Conservation (phyloP, 306 rosid species). For the Medicago truncatula region MtrunA17r5.0-ANR NC_053045.1:36212001-36212500, state of each 20-base stretch:
- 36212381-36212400: too few relatives aligned
- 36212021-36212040: slow-evolving; percentile 84
- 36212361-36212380: neutral
- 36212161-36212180: slow-evolving; percentile 85
- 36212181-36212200: slow-evolving; percentile 81
- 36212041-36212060: slow-evolving; percentile 67
- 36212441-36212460: too few relatives aligned
- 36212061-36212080: slow-evolving; percentile 73
- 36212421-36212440: too few relatives aligned
- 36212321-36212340: neutral
- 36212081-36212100: slow-evolving; percentile 75
- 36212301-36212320: slow-evolving; percentile 9
- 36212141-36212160: slow-evolving; percentile 84
- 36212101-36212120: slow-evolving; percentile 75
- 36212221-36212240: slow-evolving; percentile 63
- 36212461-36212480: too few relatives aligned
- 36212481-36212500: too few relatives aligned
- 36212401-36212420: too few relatives aligned
- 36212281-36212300: neutral
- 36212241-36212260: slow-evolving; percentile 66
- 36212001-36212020: slow-evolving; percentile 69
- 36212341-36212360: slow-evolving; percentile 22
- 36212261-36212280: slow-evolving; percentile 56
- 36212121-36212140: slow-evolving; percentile 82
- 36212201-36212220: slow-evolving; percentile 63